Conservation (phyloP, 106 monocot genomes). For the Dioscorea alata region DNA sequence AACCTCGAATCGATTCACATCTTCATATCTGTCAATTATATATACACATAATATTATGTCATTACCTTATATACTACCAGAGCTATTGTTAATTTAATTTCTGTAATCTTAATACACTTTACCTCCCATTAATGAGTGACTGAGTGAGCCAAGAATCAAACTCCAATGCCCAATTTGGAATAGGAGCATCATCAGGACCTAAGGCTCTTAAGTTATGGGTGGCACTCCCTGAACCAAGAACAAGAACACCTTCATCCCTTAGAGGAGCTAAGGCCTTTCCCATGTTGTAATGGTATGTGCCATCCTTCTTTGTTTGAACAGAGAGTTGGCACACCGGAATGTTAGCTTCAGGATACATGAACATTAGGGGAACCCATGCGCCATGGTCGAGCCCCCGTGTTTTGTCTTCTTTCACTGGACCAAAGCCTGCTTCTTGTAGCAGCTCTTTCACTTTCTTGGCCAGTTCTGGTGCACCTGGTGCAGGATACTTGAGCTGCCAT, state of each 20-base stretch:
- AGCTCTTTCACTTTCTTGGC: slow-evolving; percentile 60
- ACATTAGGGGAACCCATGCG: slow-evolving; percentile 82
- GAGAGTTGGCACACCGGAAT: slow-evolving; percentile 91
- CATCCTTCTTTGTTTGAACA: slow-evolving; percentile 41
- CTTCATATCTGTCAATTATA: slow-evolving; percentile 51
- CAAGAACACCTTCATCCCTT: slow-evolving; percentile 61
- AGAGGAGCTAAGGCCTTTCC: slow-evolving; percentile 76
- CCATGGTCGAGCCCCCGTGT: slow-evolving; percentile 82
- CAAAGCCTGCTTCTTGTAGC: slow-evolving; percentile 40
- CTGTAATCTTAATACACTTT: no score
- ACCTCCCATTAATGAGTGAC: slow-evolving; percentile 65
- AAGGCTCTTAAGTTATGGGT: slow-evolving; percentile 60
- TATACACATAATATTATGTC: no score
- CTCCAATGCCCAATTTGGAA: slow-evolving; percentile 44
- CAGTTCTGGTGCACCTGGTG: slow-evolving; percentile 70
- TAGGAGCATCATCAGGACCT: slow-evolving; percentile 4
- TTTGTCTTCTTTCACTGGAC: slow-evolving; percentile 40
- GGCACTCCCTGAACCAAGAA: slow-evolving; percentile 77
- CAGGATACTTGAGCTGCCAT: slow-evolving; percentile 83
- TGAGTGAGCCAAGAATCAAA: slow-evolving; percentile 70
- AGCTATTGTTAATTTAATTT: no score
- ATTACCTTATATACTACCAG: no score
- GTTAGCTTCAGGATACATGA: slow-evolving; percentile 83
- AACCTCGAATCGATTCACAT: slow-evolving; percentile 46
- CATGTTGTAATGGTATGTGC: slow-evolving; percentile 66